Conservation (phyloP, 805 yeast genomes). For the Candida stauntonica region DNA sequence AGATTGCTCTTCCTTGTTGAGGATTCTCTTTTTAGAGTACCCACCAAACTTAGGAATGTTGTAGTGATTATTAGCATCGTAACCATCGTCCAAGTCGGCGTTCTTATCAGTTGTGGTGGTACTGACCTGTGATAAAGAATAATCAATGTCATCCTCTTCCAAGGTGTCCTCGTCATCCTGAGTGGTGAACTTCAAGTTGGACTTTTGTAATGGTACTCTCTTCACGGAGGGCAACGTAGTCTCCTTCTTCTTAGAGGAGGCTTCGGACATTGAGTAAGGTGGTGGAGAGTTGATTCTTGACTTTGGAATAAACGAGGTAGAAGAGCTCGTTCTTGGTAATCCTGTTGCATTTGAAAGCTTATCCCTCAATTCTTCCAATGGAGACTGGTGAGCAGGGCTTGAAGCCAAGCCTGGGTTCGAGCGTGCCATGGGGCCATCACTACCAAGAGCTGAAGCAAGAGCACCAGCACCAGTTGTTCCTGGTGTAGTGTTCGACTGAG, state of each 20-base stretch:
- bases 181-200: slow-evolving; percentile 12
- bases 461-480: neutral
- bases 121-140: neutral
- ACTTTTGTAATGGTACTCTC: slow-evolving; percentile 9
- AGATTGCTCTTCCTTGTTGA: slow-evolving; percentile 37
- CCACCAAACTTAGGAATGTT: slow-evolving; percentile 61
- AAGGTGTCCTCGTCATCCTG: slow-evolving; percentile 4
- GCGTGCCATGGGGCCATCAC: slow-evolving; percentile 2
- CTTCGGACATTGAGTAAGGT: slow-evolving; percentile 18
- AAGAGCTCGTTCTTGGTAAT: slow-evolving; percentile 17
- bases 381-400: slow-evolving; percentile 7
- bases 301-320: slow-evolving; percentile 35
- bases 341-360: slow-evolving; percentile 6
- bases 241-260: slow-evolving; percentile 7
- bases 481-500: slow-evolving; percentile 2
- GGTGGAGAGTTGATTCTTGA: slow-evolving; percentile 32
- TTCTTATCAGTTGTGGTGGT: slow-evolving; percentile 5
- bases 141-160: neutral
- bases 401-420: slow-evolving; percentile 5
- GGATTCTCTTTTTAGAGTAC: slow-evolving; percentile 57
- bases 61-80: slow-evolving; percentile 15
- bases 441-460: neutral
- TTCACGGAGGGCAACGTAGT: slow-evolving; percentile 12
- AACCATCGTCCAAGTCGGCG: slow-evolving; percentile 15
- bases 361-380: slow-evolving; percentile 6